Evolutionary conservation across 2,329 filamentous ascomycete genomes (phyloP), one percentile per base, ranked within the genome.

Genomic region (Colletotrichum gigasporum): DNA sequence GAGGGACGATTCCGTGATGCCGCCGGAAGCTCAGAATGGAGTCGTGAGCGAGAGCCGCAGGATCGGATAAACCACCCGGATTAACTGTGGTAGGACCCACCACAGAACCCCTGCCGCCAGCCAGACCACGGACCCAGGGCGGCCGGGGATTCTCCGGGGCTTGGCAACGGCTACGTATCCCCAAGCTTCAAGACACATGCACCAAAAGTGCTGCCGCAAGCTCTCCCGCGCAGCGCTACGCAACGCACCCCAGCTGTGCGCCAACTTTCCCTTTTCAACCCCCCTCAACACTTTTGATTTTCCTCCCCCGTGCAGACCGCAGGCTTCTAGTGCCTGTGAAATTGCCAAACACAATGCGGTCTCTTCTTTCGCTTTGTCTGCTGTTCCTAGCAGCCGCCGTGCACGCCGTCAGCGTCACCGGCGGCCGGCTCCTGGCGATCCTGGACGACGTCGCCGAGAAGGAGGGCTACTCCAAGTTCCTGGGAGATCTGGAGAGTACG

Each of bases 361-460:
- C 90, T 83, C 80, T 91, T 75, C 78, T 91, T 80, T 90, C 90
- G 72, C 84, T 92, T 74, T 80, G 93, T 69, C 78, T 93, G 66
- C 81, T 94, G 72, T 83, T 88, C 68, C 83, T 92, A 67, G 80
- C 87, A 68, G 85, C 90, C 73, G 82, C 88, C 62, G 91, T 88
- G 70, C 87, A 90, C 76, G 94, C 94, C 61, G 80, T 91, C 73
- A 97, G 94, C 82, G 90, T 90, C 68, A 85, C 88, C 50, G 96
- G 95, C 66, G 96, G 95, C 65, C 87, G 93, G 75, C 80, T 98
- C 78, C 84, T 99, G 73, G 94, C 96, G 66, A 86, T 99, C 63
- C 80, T 97, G 55, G 95, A 98, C 73, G 91, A 97, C 71, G 84
- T 88, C 67, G 85, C 87, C 41, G 93, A 97, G 74, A 93, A 94